These are phyloP conservation scores for Yamadazyma buinensis DNA, from an alignment of 1,139 yeast genomes.

Conservation along the genomic window DNA sequence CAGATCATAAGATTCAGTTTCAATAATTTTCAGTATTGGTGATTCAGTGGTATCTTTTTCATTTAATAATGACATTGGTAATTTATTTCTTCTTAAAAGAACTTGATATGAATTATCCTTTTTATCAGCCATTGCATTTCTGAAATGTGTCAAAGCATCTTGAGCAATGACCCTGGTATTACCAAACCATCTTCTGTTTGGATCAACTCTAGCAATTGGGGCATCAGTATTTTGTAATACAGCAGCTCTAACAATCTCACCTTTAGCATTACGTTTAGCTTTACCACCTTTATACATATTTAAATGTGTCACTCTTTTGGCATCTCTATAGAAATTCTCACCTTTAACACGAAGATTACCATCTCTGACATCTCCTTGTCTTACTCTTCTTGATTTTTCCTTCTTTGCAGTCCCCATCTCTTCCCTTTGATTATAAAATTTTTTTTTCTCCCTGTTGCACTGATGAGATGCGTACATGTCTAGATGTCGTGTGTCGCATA, in stretches of 20 bases:
- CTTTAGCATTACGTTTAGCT: constrained; percentile 81
- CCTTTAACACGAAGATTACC: constrained; percentile 95
- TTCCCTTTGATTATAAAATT: neutral
- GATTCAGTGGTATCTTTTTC: constrained; percentile 73
- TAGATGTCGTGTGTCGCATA: constrained; percentile 4
- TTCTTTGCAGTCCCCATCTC: constrained; percentile 90
- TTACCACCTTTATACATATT: constrained; percentile 92
- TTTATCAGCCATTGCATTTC: constrained; percentile 91
- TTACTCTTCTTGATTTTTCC: constrained; percentile 79
- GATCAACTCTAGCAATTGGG: constrained; percentile 92
- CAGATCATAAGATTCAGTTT: constrained; percentile 77
- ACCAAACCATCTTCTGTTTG: constrained; percentile 96
- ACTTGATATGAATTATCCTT: constrained; percentile 87
- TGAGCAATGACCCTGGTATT: constrained; percentile 96
- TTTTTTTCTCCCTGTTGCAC: constrained; percentile 4
- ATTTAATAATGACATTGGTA: constrained; percentile 92
- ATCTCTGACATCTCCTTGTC: constrained; percentile 78
- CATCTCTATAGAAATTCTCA: constrained; percentile 94
- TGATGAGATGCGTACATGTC: constrained; percentile 7
- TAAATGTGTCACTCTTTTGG: constrained; percentile 83
- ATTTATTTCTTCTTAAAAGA: constrained; percentile 78
- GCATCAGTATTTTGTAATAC: constrained; percentile 82
- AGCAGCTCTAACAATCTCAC: constrained; percentile 86
- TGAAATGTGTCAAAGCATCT: constrained; percentile 89
- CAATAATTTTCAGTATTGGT: constrained; percentile 77